A percentile compares a stretch with the other conserved stretches of the same genome.
Evolutionary conservation across 257 asterid species (phyloP).

Genomic region (Nicotiana sylvestris): DNA sequence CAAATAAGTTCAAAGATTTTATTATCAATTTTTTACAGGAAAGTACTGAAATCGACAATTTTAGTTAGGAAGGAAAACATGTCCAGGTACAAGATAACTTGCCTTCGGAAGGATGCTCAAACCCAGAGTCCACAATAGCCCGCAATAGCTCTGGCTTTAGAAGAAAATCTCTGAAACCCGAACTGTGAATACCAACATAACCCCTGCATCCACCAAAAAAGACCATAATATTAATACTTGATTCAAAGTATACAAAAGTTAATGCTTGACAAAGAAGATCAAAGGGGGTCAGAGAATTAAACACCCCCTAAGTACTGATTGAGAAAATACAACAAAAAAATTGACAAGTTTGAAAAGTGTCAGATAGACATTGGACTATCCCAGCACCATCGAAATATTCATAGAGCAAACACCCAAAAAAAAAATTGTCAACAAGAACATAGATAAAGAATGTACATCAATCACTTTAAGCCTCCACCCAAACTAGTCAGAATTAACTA

Average conservation of each 20-base stretch:
- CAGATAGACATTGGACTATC: too few relatives aligned
- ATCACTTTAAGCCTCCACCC: not conserved
- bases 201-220: slow-evolving; percentile 25
- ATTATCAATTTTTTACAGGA: not conserved
- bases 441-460: not conserved
- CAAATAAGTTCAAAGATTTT: not conserved
- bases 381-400: too few relatives aligned
- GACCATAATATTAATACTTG: not conserved
- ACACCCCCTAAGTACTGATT: not conserved
- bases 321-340: too few relatives aligned
- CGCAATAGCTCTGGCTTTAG: slow-evolving; percentile 47
- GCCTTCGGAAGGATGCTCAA: slow-evolving; percentile 57
- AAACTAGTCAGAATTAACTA: not conserved
- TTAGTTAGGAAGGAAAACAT: not conserved
- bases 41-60: not conserved
- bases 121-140: slow-evolving; percentile 46
- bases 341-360: too few relatives aligned
- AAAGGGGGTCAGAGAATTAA: not conserved
- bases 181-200: slow-evolving; percentile 44
- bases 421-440: not conserved
- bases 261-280: not conserved
- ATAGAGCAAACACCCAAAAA: too few relatives aligned
- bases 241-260: not conserved
- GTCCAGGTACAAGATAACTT: slow-evolving; percentile 14
- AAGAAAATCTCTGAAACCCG: slow-evolving; percentile 50